Evolutionary conservation across 768 basidiomycete species (phyloP).

Genomic region (Termitomyces sp.): DNA sequence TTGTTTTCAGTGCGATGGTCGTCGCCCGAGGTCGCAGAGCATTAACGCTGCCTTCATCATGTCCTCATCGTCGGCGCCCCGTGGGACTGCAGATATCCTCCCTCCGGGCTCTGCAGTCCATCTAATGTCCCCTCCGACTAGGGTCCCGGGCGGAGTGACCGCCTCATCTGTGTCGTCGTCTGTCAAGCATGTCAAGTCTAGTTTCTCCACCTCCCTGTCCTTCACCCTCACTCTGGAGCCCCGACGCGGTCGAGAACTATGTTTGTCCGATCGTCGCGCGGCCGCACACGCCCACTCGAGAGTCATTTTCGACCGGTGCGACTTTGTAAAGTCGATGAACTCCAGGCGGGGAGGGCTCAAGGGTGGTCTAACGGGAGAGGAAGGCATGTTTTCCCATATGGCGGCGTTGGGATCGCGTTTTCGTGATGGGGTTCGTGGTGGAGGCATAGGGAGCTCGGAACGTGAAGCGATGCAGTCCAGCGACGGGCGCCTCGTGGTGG

Average conservation of each 20-base stretch:
- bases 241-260: slow-evolving; percentile 14
- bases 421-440: slow-evolving; percentile 36
- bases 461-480: slow-evolving; percentile 57
- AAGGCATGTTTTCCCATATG: slow-evolving; percentile 56
- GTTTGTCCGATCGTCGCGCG: slow-evolving; percentile 43
- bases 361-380: slow-evolving; percentile 52
- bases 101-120: slow-evolving; percentile 26
- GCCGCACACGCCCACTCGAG: slow-evolving; percentile 76
- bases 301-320: slow-evolving; percentile 43
- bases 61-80: slow-evolving; percentile 47
- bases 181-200: slow-evolving; percentile 49
- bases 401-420: slow-evolving; percentile 29
- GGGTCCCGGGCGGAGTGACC: slow-evolving; percentile 55
- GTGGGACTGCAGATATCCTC: slow-evolving; percentile 11
- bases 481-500: slow-evolving; percentile 32
- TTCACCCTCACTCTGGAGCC: slow-evolving; percentile 1
- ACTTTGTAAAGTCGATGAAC: slow-evolving; percentile 41
- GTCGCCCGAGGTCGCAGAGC: slow-evolving; percentile 50
- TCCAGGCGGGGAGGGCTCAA: slow-evolving; percentile 46
- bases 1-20: slow-evolving; percentile 9
- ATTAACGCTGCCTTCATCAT: slow-evolving; percentile 68
- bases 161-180: slow-evolving; percentile 63
- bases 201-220: slow-evolving; percentile 17
- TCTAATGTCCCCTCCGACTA: slow-evolving; percentile 33
- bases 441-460: slow-evolving; percentile 38